These are phyloP conservation scores for Globisporangium takayamanum DNA, from an alignment of 352 stramenopile species.

Conservation along the genomic window DNA sequence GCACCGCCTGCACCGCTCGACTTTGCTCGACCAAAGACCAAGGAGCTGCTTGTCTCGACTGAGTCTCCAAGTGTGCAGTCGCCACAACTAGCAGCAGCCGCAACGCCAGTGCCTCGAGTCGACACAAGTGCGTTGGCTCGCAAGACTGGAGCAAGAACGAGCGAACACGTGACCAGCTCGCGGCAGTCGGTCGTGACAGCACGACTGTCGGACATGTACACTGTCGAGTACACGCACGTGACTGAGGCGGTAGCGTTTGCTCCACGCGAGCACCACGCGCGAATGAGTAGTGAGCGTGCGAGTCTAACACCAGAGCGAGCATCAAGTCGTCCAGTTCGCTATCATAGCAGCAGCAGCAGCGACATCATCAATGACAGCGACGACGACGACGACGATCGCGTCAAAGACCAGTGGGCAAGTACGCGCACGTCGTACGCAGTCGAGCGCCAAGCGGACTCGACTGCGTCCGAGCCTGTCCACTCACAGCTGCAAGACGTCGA, in stretches of 20 bases:
- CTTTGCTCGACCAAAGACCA: no score
- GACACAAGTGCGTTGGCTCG: neutral
- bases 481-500: neutral
- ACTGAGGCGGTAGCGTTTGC: neutral
- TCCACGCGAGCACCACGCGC: neutral
- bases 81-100: no score
- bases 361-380: neutral
- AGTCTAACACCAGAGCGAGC: no score
- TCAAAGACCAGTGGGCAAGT: constrained; percentile 8
- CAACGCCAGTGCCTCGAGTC: no score
- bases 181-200: neutral
- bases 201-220: neutral
- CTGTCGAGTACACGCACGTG: neutral
- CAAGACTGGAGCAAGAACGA: neutral
- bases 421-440: constrained; percentile 5
- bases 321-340: no score
- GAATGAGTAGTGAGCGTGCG: neutral
- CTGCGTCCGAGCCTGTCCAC: neutral
- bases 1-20: no score
- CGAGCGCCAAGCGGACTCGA: neutral
- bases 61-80: no score
- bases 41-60: no score
- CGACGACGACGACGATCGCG: constrained; percentile 2
- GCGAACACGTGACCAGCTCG: neutral
- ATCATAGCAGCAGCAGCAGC: neutral